These are phyloP conservation scores for Amanita polypyramis DNA, from an alignment of 768 basidiomycete genomes.

Conservation along the genomic window DNA sequence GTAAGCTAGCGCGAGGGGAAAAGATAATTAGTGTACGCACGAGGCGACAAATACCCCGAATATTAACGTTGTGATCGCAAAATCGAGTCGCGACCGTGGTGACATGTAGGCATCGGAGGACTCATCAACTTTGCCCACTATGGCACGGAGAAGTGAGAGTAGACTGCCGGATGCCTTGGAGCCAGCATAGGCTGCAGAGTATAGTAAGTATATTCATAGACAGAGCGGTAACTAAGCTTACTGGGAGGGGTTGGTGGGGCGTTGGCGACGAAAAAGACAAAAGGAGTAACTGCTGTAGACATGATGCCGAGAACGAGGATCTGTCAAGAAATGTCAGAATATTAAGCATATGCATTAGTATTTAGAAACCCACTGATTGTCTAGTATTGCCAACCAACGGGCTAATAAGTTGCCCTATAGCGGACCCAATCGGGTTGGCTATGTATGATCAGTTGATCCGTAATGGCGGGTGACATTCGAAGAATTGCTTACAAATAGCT, in stretches of 20 bases:
- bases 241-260: slow-evolving; percentile 75
- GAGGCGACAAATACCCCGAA: slow-evolving; percentile 61
- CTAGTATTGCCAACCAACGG: slow-evolving; percentile 45
- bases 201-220: slow-evolving; percentile 8
- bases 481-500: slow-evolving; percentile 40
- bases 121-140: slow-evolving; percentile 31
- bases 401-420: slow-evolving; percentile 63
- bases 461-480: neutral
- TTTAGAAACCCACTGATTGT: slow-evolving; percentile 39
- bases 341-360: neutral
- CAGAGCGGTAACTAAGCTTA: slow-evolving; percentile 20
- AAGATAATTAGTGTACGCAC: slow-evolving; percentile 27
- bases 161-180: slow-evolving; percentile 49
- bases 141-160: slow-evolving; percentile 39
- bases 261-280: slow-evolving; percentile 44
- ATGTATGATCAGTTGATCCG: neutral
- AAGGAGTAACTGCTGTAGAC: slow-evolving; percentile 49
- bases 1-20: neutral
- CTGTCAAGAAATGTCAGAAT: slow-evolving; percentile 24
- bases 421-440: slow-evolving; percentile 71
- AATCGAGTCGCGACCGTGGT: slow-evolving; percentile 58
- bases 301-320: slow-evolving; percentile 65
- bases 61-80: slow-evolving; percentile 41
- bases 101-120: slow-evolving; percentile 47
- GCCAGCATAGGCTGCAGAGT: slow-evolving; percentile 47